A percentile compares a stretch with the other conserved stretches of the same genome.
Evolutionary conservation across 768 basidiomycete genomes (phyloP).

Genomic region (Mycena venus): DNA sequence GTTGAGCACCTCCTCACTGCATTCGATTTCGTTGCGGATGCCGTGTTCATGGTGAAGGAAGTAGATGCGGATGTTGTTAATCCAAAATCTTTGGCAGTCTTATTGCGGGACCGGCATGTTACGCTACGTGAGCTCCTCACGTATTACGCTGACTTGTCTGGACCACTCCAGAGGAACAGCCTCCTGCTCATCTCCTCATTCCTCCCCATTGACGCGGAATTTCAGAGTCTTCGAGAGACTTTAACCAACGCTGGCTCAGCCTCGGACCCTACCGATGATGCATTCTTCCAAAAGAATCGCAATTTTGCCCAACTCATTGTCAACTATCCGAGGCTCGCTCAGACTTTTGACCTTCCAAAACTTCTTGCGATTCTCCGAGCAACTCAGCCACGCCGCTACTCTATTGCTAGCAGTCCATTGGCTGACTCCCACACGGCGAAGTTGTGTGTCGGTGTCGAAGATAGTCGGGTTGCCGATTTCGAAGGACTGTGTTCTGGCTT

Average conservation of each 20-base stretch:
- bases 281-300: slow-evolving; percentile 18
- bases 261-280: not conserved
- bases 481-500: slow-evolving; percentile 28
- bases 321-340: slow-evolving; percentile 16
- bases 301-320: slow-evolving; percentile 19
- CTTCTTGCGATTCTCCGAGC: slow-evolving; percentile 23
- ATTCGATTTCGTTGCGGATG: slow-evolving; percentile 27
- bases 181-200: slow-evolving; percentile 9
- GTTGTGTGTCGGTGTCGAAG: slow-evolving; percentile 29
- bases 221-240: not conserved
- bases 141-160: slow-evolving; percentile 27
- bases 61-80: slow-evolving; percentile 11
- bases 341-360: slow-evolving; percentile 17
- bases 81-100: slow-evolving; percentile 13
- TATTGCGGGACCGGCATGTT: slow-evolving; percentile 12
- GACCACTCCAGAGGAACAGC: slow-evolving; percentile 18
- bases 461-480: slow-evolving; percentile 14
- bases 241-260: not conserved
- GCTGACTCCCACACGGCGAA: slow-evolving; percentile 2
- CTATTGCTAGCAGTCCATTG: slow-evolving; percentile 28
- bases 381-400: slow-evolving; percentile 27
- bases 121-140: slow-evolving; percentile 22
- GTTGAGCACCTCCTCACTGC: slow-evolving; percentile 25
- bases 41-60: slow-evolving; percentile 25
- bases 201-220: slow-evolving; percentile 20